Evolutionary conservation across 768 basidiomycete genomes (phyloP).

Genomic region (Phlebiopsis gigantea): DNA sequence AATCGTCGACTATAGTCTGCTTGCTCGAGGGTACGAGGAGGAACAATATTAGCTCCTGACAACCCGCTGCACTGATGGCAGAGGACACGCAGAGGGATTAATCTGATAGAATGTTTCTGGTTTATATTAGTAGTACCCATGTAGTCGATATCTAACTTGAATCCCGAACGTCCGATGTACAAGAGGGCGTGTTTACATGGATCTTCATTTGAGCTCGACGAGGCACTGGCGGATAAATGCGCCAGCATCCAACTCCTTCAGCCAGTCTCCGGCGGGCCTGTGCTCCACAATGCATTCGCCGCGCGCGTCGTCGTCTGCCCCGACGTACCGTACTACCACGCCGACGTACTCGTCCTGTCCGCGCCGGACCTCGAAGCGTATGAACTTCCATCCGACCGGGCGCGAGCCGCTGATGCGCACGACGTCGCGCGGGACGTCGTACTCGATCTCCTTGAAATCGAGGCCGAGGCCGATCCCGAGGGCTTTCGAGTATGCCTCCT

Average conservation of each 20-base stretch:
- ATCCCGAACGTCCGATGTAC: no score
- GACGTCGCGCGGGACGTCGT: constrained; percentile 44
- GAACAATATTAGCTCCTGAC: no score
- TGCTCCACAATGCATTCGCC: constrained; percentile 13
- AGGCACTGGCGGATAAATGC: constrained; percentile 16
- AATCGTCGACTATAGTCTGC: no score
- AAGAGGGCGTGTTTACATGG: neutral
- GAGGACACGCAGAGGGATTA: no score
- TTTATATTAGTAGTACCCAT: neutral
- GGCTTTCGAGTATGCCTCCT: constrained; percentile 90
- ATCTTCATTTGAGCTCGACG: constrained; percentile 10
- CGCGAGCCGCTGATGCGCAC: constrained; percentile 55
- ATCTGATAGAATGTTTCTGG: no score
- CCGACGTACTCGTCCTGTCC: constrained; percentile 51
- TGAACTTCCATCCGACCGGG: constrained; percentile 64
- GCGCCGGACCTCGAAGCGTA: constrained; percentile 45
- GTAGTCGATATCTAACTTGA: neutral
- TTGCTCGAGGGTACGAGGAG: no score
- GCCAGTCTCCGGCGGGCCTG: constrained; percentile 14
- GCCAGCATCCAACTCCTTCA: constrained; percentile 16
- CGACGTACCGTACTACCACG: constrained; percentile 58
- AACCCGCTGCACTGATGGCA: no score
- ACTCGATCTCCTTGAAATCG: constrained; percentile 74
- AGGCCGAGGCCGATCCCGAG: constrained; percentile 67
- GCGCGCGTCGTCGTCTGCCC: constrained; percentile 17